Base-by-base conservation (phyloP, 1,284 basidiomycete genomes). In the Fistulina hepatica region DNA sequence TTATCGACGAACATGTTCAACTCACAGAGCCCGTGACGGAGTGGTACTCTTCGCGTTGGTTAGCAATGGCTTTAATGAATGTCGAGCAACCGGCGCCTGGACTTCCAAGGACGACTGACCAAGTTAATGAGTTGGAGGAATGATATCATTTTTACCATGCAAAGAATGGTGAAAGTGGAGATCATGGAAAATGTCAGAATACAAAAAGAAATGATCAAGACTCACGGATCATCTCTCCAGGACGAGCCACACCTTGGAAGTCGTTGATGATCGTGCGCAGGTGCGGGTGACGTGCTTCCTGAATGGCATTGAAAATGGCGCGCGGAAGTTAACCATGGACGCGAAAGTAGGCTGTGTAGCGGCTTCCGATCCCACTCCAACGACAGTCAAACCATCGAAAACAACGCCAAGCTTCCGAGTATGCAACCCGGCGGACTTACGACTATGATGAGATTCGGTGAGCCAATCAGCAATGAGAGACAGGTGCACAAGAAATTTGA, bases 81-180 rank as follows among this genome's bases (percentile, higher is more conserved):
- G 73, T 74, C 7, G 63, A 67, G 50, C 75, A 78, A 10, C 75
- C 75, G 2, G 71, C 64, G 11, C 71, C 71, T 4, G 74, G 74
- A n/a, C 69, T 58, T 17, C 75, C 75, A 20, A 77, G 55, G n/a
- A 77, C 73, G 27, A 74, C 67, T 71, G 33, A 42, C 6, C 3
- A 15, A 26, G 16, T 15, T n/a, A n/a, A 21, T 21, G 35, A 40
- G 22, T 10, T 6, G 37, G 5, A 21, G 21, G 33, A n/a, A n/a
- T 9, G 15, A 33, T 20, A 10, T 21, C 11, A 23, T 12, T n/a
- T n/a, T n/a, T n/a, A n/a, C n/a, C n/a, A n/a, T n/a, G n/a, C n/a
- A n/a, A n/a, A n/a, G n/a, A n/a, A n/a, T n/a, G n/a, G n/a, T n/a
- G n/a, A n/a, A n/a, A n/a, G n/a, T n/a, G n/a, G 40, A 32, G 22